phyloP scores from a whole-genome alignment of 2,329 filamentous ascomycete genomes.

The Aspergillaceae sp. region DNA sequence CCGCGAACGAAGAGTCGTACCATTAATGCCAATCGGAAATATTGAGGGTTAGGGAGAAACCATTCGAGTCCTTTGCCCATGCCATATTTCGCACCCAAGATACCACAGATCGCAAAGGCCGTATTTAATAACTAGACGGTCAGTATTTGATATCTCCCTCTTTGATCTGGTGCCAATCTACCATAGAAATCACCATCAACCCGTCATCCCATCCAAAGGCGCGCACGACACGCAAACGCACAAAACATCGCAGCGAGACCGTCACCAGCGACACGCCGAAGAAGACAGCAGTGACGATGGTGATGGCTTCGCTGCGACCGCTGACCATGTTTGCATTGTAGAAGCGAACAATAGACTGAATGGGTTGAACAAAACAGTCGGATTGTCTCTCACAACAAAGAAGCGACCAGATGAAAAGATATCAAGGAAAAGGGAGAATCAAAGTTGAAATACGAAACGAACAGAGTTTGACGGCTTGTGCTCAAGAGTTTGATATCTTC shows the following conservation, averaged over 20 bases:
- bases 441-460: neutral
- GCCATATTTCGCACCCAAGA: slow-evolving; percentile 17
- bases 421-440: neutral
- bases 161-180: slow-evolving; percentile 5
- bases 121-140: slow-evolving; percentile 16
- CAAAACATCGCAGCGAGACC: slow-evolving; percentile 33
- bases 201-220: slow-evolving; percentile 31
- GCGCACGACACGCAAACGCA: slow-evolving; percentile 32
- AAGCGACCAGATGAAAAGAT: neutral
- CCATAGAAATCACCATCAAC: slow-evolving; percentile 24
- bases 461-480: neutral
- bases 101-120: slow-evolving; percentile 19
- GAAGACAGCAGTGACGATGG: slow-evolving; percentile 26
- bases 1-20: slow-evolving; percentile 7
- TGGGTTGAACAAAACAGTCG: neutral
- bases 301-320: slow-evolving; percentile 1
- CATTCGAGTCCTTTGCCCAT: slow-evolving; percentile 14
- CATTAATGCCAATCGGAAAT: slow-evolving; percentile 15
- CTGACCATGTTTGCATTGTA: slow-evolving; percentile 2
- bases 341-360: too few relatives aligned
- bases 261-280: slow-evolving; percentile 33
- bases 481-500: neutral
- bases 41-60: slow-evolving; percentile 11
- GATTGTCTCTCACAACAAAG: neutral
- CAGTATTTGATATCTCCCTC: neutral